Conservation (phyloP, 345 rosid genomes). For the Populus deltoides region DNA sequence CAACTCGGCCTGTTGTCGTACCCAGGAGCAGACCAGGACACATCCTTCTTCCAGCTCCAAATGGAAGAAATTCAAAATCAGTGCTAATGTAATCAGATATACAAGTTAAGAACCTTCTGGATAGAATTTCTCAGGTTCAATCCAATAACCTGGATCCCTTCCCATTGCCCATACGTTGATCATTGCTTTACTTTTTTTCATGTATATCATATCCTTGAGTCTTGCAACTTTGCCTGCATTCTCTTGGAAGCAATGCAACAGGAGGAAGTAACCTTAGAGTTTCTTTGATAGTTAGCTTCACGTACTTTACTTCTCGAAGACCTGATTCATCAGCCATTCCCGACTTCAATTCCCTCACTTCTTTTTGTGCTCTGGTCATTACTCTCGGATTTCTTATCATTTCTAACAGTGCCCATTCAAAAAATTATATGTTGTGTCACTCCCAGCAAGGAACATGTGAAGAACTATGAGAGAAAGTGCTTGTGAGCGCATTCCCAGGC, state of each 20-base stretch:
- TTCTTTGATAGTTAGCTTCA: conserved; percentile 16
- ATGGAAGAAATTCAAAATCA: conserved; percentile 21
- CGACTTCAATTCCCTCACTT: conserved; percentile 12
- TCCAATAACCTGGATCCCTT: conserved; percentile 18
- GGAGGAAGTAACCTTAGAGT: conserved; percentile 6
- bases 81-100: conserved; percentile 19
- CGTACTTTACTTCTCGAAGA: neutral
- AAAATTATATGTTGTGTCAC: conserved; percentile 10
- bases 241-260: conserved; percentile 15
- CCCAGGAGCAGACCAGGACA: conserved; percentile 22
- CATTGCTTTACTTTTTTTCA: neutral
- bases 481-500: conserved; percentile 88
- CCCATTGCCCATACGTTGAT: conserved; percentile 17
- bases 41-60: conserved; percentile 33
- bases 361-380: conserved; percentile 12
- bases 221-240: neutral
- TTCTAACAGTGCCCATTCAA: conserved; percentile 19
- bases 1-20: conserved; percentile 11
- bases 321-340: neutral
- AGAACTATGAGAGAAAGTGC: conserved; percentile 86
- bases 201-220: conserved; percentile 12
- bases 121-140: too few species aligned
- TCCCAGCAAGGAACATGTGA: conserved; percentile 28
- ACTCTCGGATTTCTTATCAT: conserved; percentile 9
- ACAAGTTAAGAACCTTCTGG: too few species aligned